phyloP scores from a whole-genome alignment of 164 flowering plant genomes.

The Stephania japonica region DNA sequence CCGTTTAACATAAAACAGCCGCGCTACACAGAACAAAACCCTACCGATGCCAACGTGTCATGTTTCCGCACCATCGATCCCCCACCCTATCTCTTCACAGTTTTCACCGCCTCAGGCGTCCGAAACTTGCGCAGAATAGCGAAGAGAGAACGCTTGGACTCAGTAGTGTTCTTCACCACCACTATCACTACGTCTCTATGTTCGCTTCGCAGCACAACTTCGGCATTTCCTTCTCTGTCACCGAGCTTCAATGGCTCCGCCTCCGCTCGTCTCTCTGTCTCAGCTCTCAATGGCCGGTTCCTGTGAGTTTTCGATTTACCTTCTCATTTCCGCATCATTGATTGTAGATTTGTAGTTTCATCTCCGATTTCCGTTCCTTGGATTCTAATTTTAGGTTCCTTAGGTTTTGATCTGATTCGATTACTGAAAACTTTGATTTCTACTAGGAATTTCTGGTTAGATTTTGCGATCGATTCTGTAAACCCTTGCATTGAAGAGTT shows the following conservation, averaged over 20 bases:
- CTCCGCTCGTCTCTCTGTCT: not conserved
- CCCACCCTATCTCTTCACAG: not conserved
- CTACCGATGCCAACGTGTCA: not conserved
- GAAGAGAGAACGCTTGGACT: conserved; percentile 14
- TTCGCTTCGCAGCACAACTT: conserved; percentile 3
- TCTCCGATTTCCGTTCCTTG: no score
- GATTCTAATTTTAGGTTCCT: no score
- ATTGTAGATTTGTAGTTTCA: no score
- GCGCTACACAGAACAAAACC: no score
- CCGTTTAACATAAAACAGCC: no score
- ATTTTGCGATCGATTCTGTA: no score
- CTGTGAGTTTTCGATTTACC: conserved; percentile 17
- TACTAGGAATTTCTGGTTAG: no score
- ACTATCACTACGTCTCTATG: conserved; percentile 7
- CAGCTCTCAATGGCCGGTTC: conserved; percentile 18
- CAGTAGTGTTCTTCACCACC: conserved; percentile 11
- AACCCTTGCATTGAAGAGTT: no score
- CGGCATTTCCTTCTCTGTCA: not conserved
- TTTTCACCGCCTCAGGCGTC: not conserved
- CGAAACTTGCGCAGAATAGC: not conserved
- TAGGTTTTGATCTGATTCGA: no score
- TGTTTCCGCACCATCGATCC: not conserved
- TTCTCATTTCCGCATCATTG: no score
- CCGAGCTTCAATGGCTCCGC: not conserved
- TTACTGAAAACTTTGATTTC: no score